Evolutionary conservation across 306 rosid genomes (phyloP).

Genomic region (Senna tora): DNA sequence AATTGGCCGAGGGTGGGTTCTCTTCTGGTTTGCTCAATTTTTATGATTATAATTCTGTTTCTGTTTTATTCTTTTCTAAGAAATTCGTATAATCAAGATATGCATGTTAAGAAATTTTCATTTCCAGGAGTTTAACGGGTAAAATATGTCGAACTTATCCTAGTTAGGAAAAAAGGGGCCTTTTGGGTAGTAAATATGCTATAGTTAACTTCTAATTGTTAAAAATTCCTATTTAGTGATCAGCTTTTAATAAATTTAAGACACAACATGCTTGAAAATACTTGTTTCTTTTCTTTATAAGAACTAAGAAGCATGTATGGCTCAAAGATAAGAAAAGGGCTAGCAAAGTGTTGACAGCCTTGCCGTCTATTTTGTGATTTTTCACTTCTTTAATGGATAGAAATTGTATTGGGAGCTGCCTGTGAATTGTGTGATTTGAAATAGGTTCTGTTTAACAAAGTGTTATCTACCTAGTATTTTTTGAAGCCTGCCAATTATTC

Average conservation of each 20-base stretch:
- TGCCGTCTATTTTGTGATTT: too few species aligned
- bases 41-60: background rate
- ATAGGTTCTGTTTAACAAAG: background rate
- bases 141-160: background rate
- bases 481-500: background rate
- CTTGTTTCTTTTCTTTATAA: too few species aligned
- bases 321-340: too few species aligned
- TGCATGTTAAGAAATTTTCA: background rate
- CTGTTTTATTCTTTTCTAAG: background rate
- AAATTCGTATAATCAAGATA: background rate
- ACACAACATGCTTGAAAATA: background rate
- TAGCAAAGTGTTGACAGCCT: too few species aligned
- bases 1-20: slow-evolving; percentile 78
- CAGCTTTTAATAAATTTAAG: too few species aligned
- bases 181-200: background rate
- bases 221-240: too few species aligned
- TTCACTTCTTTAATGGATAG: background rate
- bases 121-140: background rate
- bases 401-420: background rate
- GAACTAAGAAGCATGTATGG: too few species aligned
- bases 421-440: background rate
- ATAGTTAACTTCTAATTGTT: too few species aligned
- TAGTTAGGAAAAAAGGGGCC: background rate
- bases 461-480: background rate
- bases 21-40: background rate